Evolutionary conservation across 495 filamentous ascomycete genomes (phyloP).

Genomic region (Aspergillus wentii): DNA sequence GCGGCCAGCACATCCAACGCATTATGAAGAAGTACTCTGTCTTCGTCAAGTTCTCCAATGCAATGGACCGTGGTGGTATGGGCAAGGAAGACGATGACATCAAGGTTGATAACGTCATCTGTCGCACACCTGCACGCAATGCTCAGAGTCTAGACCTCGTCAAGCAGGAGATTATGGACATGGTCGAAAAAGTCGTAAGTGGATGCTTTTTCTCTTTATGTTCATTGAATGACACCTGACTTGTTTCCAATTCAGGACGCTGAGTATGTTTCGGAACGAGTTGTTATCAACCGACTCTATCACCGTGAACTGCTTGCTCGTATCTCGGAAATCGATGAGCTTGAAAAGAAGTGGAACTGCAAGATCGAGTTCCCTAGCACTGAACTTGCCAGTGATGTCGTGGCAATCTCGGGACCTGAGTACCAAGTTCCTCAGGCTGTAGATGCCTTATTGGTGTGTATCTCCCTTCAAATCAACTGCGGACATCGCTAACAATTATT

Average conservation of each 20-base stretch:
- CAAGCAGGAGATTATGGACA: constrained; percentile 98
- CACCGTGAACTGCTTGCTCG: constrained; percentile 89
- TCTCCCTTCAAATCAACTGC: background rate
- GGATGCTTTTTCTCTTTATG: background rate
- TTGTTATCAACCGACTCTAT: constrained; percentile 89
- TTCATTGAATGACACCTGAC: too few species aligned
- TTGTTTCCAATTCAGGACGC: constrained; percentile 58
- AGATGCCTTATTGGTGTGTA: constrained; percentile 75
- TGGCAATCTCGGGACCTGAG: constrained; percentile 91
- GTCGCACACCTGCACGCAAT: constrained; percentile 93
- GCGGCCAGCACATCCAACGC: constrained; percentile 96
- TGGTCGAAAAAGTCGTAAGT: constrained; percentile 90
- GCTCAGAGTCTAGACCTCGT: constrained; percentile 94
- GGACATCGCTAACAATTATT: constrained; percentile 19
- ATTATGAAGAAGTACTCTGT: constrained; percentile 99
- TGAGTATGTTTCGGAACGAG: constrained; percentile 89
- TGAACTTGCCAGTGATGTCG: constrained; percentile 92
- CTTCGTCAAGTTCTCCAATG: constrained; percentile 99
- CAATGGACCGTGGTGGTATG: constrained; percentile 95
- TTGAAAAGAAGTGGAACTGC: constrained; percentile 98
- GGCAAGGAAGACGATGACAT: constrained; percentile 95
- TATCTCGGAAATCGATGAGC: constrained; percentile 81
- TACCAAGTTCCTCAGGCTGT: constrained; percentile 96
- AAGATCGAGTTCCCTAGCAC: constrained; percentile 97
- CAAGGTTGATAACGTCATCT: constrained; percentile 98